Evolutionary conservation across 129 eudicot genomes (phyloP).

Genomic region (Flaveria bidentis): DNA sequence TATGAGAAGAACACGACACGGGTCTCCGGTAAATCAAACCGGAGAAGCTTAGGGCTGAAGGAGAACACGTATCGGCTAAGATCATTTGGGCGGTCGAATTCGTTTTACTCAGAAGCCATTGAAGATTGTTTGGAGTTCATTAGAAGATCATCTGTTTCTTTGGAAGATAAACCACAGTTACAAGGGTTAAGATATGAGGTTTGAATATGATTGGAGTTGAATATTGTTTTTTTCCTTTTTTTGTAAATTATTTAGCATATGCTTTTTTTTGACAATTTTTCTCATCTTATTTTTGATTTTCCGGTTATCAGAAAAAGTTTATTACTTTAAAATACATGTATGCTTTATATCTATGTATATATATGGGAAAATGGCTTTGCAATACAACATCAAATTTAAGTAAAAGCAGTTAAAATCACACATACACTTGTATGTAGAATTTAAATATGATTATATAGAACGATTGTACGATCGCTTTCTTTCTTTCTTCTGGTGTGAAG

Average conservation of each 20-base stretch:
- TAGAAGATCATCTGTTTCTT: conserved; percentile 65
- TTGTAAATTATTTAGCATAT: conserved; percentile 22
- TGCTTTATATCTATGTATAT: not conserved
- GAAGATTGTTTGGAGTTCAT: conserved; percentile 97
- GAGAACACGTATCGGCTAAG: conserved; percentile 37
- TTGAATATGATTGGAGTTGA: not conserved
- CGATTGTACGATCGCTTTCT: too few species aligned
- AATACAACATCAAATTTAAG: not conserved
- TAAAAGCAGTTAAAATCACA: not conserved
- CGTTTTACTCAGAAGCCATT: conserved; percentile 91
- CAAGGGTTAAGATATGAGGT: conserved; percentile 16
- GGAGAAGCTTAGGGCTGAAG: conserved; percentile 30
- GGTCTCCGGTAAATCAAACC: not conserved
- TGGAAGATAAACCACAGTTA: conserved; percentile 47
- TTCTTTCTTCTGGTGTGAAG: not conserved
- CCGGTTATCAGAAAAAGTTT: not conserved
- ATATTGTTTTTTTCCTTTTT: not conserved
- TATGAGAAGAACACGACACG: conserved; percentile 33
- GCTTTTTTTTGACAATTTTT: conserved; percentile 4
- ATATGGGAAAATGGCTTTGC: not conserved
- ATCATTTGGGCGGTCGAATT: conserved; percentile 69
- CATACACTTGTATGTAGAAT: not conserved
- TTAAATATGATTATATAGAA: too few species aligned
- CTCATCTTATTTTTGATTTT: not conserved
- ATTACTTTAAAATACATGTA: not conserved